Evolutionary conservation across 352 stramenopile genomes (phyloP).

Genomic region (Blastocystis sp.): DNA sequence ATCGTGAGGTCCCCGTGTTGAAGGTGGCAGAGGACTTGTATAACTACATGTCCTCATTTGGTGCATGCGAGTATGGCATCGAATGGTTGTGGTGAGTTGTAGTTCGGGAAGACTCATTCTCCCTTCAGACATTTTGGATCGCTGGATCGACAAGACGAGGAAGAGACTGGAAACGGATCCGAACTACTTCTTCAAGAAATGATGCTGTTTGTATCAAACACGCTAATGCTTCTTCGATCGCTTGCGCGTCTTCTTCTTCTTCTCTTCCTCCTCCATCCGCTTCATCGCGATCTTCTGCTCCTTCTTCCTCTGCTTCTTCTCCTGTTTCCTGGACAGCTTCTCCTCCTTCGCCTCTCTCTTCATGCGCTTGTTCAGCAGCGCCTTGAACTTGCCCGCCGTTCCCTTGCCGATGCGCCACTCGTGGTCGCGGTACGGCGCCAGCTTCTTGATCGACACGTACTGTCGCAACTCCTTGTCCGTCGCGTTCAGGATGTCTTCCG

Average conservation of each 20-base stretch:
- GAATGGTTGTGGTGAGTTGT: not conserved
- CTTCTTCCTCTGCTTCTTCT: constrained; percentile 77
- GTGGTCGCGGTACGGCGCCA: constrained; percentile 90
- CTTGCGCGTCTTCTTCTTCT: not conserved
- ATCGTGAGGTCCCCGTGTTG: constrained; percentile 59
- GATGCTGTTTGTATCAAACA: not conserved
- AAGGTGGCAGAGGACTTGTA: constrained; percentile 62
- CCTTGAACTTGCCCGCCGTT: constrained; percentile 81
- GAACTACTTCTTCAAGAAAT: constrained; percentile 23
- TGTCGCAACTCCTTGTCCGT: constrained; percentile 93
- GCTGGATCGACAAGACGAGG: constrained; percentile 61
- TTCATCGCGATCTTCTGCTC: constrained; percentile 33
- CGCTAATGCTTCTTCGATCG: constrained; percentile 19
- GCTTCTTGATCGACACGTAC: constrained; percentile 94
- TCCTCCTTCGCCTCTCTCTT: constrained; percentile 75
- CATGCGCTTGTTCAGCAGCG: constrained; percentile 80
- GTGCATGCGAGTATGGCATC: not conserved
- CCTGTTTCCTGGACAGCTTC: constrained; percentile 75
- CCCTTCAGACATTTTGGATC: constrained; percentile 39
- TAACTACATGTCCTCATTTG: constrained; percentile 63
- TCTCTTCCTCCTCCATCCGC: constrained; percentile 62
- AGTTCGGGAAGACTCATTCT: constrained; percentile 22
- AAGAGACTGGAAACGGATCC: constrained; percentile 28
- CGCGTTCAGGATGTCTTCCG: constrained; percentile 94
- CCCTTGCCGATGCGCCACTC: constrained; percentile 81